Evolutionary conservation across 306 rosid genomes (phyloP), one percentile per base, ranked within the genome.

Genomic region (Cucumis cinereus): DNA sequence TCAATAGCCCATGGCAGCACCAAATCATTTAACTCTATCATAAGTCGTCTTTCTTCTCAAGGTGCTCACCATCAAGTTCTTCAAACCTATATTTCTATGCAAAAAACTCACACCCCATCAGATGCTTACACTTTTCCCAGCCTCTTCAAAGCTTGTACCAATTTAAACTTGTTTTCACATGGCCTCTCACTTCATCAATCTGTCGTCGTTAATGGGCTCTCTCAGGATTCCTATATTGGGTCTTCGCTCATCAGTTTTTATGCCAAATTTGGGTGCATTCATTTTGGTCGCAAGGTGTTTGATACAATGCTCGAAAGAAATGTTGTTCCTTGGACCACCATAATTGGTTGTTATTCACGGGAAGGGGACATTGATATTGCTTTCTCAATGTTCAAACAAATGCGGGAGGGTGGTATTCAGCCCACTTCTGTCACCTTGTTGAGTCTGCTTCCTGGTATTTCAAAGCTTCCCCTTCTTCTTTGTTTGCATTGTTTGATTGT

Each of bases 241-340:
- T 77, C 79, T 63, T 77, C 79, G 24, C 79, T 77, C 16, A 47
- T 77, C 11, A 77, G 16, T 35, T 77, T 77, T 74, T 77, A 77
- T 22, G 58, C 50, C 1, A 77, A 77, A 54, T 77, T 77, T 49
- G 79, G 74, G 30, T 62, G 49, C 49, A 28, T 77, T 20, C n/a
- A 43, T 33, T 3, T 59, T 50, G 74, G 50, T 50, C 79, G 50
- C 40, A 77, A 77, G 54, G 61, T 77, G 59, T 77, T 77, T 35
- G 79, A 77, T 63, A 20, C 30, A 77, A 77, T 77, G 79, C 79
- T 74, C 7, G 61, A 77, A 8, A 77, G 73, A 63, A 77, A 77
- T 62, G 79, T 61, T 77, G 79, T 77, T 77, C 79, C 79, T 49
- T 77, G 79, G 79, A 77, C 79, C 20, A 13, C 74, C 63, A 12